A percentile compares a stretch with the other conserved stretches of the same genome.
phyloP scores from a whole-genome alignment of 2,329 filamentous ascomycete species.

The Didymella exigua region DNA sequence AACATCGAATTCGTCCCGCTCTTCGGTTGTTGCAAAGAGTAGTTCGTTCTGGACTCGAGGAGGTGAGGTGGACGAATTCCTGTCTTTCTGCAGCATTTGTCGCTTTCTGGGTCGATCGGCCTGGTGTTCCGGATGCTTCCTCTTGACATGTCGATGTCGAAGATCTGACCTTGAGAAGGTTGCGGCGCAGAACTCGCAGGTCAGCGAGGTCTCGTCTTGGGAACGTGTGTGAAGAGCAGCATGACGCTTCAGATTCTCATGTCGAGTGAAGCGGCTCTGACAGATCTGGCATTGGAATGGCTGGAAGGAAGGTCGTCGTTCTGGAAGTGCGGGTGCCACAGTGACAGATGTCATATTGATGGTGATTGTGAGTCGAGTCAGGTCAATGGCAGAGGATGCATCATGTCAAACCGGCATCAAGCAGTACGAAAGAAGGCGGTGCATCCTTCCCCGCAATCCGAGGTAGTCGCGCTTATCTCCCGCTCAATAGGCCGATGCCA shows the following conservation, averaged over 20 bases:
- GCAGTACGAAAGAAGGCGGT: background rate
- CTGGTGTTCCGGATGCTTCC: conserved; percentile 22
- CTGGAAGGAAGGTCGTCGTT: conserved; percentile 18
- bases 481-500: background rate
- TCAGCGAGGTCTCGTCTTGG: conserved; percentile 14
- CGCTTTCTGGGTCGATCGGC: conserved; percentile 14
- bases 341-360: conserved; percentile 4
- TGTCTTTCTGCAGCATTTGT: conserved; percentile 1
- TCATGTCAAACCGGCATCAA: background rate
- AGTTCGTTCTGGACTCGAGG: background rate
- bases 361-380: background rate
- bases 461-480: conserved; percentile 13
- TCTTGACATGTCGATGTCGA: conserved; percentile 27
- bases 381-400: background rate
- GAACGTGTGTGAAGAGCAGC: conserved; percentile 23
- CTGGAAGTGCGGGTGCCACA: background rate
- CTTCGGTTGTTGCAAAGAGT: conserved; percentile 1
- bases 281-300: conserved; percentile 27
- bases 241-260: conserved; percentile 32
- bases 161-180: conserved; percentile 28
- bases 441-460: conserved; percentile 9
- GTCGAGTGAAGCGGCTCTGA: conserved; percentile 29
- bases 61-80: background rate
- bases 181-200: conserved; percentile 24
- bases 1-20: background rate